A percentile compares a stretch with the other conserved stretches of the same genome.
Conservation (phyloP, 2,329 filamentous ascomycete species). For the Trichophyton benhamiae region DNA sequence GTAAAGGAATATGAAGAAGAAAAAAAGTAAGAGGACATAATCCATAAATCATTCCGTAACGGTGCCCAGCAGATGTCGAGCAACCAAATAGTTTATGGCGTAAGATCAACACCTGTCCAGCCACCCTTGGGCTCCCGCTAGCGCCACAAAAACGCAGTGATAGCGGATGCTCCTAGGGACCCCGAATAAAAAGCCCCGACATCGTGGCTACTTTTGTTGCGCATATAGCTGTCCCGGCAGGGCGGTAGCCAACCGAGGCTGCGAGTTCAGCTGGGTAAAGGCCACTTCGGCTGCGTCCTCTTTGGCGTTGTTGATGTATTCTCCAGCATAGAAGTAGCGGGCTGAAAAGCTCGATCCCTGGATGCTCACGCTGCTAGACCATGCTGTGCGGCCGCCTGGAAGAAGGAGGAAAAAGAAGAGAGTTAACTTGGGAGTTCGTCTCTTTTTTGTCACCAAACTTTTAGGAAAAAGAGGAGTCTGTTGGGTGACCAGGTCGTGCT, state of each 20-base stretch:
- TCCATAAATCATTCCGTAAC: not conserved
- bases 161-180: not conserved
- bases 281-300: slow-evolving; percentile 87
- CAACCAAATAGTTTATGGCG: not conserved
- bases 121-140: not conserved
- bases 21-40: not conserved
- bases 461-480: not conserved
- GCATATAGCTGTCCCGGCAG: slow-evolving; percentile 14
- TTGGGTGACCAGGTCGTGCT: not conserved
- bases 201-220: not conserved
- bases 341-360: slow-evolving; percentile 54
- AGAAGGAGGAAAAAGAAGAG: slow-evolving; percentile 10
- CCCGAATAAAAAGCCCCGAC: not conserved
- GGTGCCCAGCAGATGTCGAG: not conserved
- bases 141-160: not conserved
- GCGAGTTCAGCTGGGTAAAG: slow-evolving; percentile 23
- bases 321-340: slow-evolving; percentile 83
- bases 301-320: slow-evolving; percentile 73
- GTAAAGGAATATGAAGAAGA: not conserved
- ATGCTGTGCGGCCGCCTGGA: slow-evolving; percentile 75
- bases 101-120: not conserved
- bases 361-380: slow-evolving; percentile 72
- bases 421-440: not conserved
- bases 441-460: slow-evolving; percentile 16
- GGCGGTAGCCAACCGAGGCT: slow-evolving; percentile 11